Base-by-base conservation (phyloP, 768 basidiomycete genomes). In the Serendipita sp. region DNA sequence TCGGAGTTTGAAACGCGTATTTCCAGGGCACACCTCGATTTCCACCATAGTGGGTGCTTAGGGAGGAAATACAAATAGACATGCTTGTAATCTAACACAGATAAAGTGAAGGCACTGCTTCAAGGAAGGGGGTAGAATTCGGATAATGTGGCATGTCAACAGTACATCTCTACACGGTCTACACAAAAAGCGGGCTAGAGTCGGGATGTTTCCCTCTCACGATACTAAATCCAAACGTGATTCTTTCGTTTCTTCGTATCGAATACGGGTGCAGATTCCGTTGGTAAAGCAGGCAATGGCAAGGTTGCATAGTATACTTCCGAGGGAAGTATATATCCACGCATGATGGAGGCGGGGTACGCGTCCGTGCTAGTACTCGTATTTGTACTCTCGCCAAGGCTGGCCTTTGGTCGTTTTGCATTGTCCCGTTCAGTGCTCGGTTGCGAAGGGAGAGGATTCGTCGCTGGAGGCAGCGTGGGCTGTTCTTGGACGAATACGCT, bases 241-340 rank as follows among this genome's bases (percentile, higher is more conserved):
- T 51, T 51, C n/a, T 32, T 51, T n/a, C 48, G n/a, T 51, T 51
- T 18, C 30, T 51, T 51, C 48, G 18, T 18, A 8, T n/a, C 48
- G n/a, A 32, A 18, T n/a, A 51, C 48, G 48, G 48, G 13, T 32
- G n/a, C n/a, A 8, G 18, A 51, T 51, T 18, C 48, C 48, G 48
- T 51, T n/a, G 56, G 56, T n/a, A 60, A n/a, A 30, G 23, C 56
- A 8, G 56, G 56, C 28, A 60, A 36, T 38, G 56, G 56, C 10
- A 60, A 18, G 8, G 30, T 60, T 35, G 56, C 28, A 38, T 60
- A 60, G 56, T 60, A 60, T n/a, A 35, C 56, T n/a, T 60, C 56
- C 5, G 56, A 35, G 8, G 56, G 35, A 60, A 38, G 11, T 23
- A 60, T 60, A n/a, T 60, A 60, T 8, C 56, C 56, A 8, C 56